Base-by-base conservation (phyloP, 257 asterid genomes). In the Solanum medicagineum region DNA sequence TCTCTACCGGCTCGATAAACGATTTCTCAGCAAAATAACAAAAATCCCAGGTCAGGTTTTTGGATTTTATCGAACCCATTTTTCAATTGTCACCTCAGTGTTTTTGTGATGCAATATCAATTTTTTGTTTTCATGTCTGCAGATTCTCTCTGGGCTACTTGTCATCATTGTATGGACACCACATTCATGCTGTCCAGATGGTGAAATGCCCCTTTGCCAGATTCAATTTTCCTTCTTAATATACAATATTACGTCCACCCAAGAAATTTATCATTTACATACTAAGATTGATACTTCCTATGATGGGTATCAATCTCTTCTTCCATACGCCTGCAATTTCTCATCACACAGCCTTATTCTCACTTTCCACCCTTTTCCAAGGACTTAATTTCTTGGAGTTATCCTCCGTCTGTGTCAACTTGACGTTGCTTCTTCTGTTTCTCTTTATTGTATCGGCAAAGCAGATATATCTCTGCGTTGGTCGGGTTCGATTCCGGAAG, bases 231-330 rank as follows among this genome's bases (percentile, higher is more conserved):
- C 36, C 83, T 74, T 59, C 16, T 83, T 84, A 17, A 75, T 86
- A 85, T 53, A 68, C 79, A 87, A 81, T 88, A 84, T 70, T 89
- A 81, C 83, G 65, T 60, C 26, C 22, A 59, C 26, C 74, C 53
- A 32, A 32, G 4, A 32, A 32, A 73, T 68, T 29, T 85, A 87
- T 59, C 84, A 85, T 84, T 70, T 86, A 42, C 84, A 81, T 81
- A 85, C 29, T 47, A 87, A 91, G 95, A 91, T 91, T 94, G 94
- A 81, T 92, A 92, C 85, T 83, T 29, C 92, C 93, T 87, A 84
- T 86, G 87, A 92, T 95, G 98, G 98, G 90, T 93, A 89, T 93
- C 93, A 93, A 88, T 92, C 94, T 91, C 87, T 56, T 87, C 55
- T 87, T 86, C 81, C 40, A 81, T 83, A 71, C 89, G 84, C 85